Evolutionary conservation across 768 basidiomycete genomes (phyloP).

Genomic region (Lyophyllum decastes): DNA sequence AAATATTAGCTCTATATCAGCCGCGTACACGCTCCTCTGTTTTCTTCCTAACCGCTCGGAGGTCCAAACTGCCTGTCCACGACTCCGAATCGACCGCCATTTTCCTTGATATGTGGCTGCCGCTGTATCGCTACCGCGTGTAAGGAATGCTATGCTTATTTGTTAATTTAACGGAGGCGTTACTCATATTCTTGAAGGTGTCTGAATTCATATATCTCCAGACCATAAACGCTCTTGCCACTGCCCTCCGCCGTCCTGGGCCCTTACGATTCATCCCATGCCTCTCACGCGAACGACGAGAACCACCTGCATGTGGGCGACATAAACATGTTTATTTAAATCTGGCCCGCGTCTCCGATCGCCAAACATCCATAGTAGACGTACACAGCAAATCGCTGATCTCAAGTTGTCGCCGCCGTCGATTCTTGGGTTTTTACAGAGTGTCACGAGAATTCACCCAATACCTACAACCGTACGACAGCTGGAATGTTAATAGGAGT

Average conservation of each 20-base stretch:
- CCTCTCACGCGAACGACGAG: background rate
- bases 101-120: background rate
- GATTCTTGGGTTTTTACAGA: background rate
- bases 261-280: background rate
- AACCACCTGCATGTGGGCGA: background rate
- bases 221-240: background rate
- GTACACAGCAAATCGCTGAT: background rate
- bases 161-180: too few relatives aligned
- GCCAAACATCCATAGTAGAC: slow-evolving; percentile 1
- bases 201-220: background rate
- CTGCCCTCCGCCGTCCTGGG: background rate
- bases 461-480: background rate
- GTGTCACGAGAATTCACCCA: background rate
- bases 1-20: background rate
- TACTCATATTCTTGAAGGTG: background rate
- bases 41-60: background rate
- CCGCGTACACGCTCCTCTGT: background rate
- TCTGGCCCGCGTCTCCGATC: background rate
- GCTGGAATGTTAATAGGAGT: background rate
- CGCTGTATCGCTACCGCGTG: background rate
- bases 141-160: background rate
- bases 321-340: background rate
- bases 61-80: background rate
- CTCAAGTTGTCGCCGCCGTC: background rate
- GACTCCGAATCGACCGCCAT: background rate